Evolutionary conservation across 192 early-diverging fungal species (phyloP).

Genomic region (Phlyctochytrium bullatum): DNA sequence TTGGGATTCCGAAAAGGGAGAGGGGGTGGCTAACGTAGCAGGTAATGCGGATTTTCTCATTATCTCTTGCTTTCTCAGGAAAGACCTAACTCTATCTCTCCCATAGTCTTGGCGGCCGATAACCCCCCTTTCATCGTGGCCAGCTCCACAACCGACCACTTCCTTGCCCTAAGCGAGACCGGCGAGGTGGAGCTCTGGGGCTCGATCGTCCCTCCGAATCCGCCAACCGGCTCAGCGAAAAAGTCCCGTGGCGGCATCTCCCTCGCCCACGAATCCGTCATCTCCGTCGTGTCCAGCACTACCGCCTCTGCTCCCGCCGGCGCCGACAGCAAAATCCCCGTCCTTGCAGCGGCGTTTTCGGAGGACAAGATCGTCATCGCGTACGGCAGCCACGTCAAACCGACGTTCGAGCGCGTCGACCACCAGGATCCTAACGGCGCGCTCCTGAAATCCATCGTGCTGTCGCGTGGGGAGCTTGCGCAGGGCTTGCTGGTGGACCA

Average conservation of each 20-base stretch:
- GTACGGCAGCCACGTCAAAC: slow-evolving; percentile 31
- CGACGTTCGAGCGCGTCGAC: slow-evolving; percentile 37
- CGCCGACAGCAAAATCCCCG: slow-evolving; percentile 9
- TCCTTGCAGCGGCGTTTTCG: slow-evolving; percentile 28
- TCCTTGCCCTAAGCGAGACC: slow-evolving; percentile 37
- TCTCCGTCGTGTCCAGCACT: slow-evolving; percentile 8
- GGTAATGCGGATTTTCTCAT: slow-evolving; percentile 4
- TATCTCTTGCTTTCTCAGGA: no score
- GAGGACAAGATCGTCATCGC: slow-evolving; percentile 31
- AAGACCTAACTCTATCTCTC: no score
- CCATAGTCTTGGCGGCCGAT: slow-evolving; percentile 28
- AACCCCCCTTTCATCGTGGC: slow-evolving; percentile 11
- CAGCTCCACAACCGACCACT: slow-evolving; percentile 11
- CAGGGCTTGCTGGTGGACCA: slow-evolving; percentile 7
- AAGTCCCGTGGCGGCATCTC: neutral
- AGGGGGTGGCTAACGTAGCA: neutral
- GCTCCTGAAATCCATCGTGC: neutral
- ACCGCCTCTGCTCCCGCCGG: slow-evolving; percentile 8
- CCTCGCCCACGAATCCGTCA: neutral
- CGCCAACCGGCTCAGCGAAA: neutral
- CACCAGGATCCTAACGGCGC: slow-evolving; percentile 21
- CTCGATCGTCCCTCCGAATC: slow-evolving; percentile 17
- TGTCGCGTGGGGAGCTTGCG: slow-evolving; percentile 12
- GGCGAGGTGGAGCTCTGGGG: slow-evolving; percentile 36
- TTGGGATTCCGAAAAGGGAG: slow-evolving; percentile 29